A percentile compares a stretch with the other conserved stretches of the same genome.
phyloP scores from a whole-genome alignment of 208 protist genomes.

The Trypanosoma avium region DNA sequence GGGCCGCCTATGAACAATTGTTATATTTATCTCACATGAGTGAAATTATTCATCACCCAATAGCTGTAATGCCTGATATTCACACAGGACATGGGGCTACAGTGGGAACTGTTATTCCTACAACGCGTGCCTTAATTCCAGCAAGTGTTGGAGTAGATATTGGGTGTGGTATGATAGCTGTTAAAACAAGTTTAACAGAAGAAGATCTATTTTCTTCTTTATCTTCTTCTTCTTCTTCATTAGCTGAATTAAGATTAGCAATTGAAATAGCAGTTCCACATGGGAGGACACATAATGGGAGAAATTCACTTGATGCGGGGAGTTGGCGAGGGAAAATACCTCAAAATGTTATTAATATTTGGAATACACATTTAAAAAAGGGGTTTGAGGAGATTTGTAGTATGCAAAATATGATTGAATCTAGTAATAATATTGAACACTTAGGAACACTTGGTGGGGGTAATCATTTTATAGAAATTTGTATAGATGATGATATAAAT shows the following conservation, averaged over 20 bases:
- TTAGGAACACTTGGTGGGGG: constrained; percentile 88
- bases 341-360: constrained; percentile 42
- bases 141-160: constrained; percentile 90
- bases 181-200: constrained; percentile 61
- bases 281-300: constrained; percentile 72
- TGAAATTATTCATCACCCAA: constrained; percentile 57
- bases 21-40: constrained; percentile 48
- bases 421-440: constrained; percentile 81
- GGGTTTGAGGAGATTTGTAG: constrained; percentile 68
- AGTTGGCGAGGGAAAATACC: constrained; percentile 62
- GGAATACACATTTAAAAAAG: constrained; percentile 53
- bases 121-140: constrained; percentile 76
- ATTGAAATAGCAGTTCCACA: constrained; percentile 83
- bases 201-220: constrained; percentile 67
- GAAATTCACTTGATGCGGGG: constrained; percentile 50
- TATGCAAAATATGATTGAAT: constrained; percentile 41
- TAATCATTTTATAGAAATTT: constrained; percentile 93
- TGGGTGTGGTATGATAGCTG: constrained; percentile 90
- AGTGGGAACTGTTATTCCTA: constrained; percentile 87
- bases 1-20: constrained; percentile 54
- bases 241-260: constrained; percentile 60
- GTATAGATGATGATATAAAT: constrained; percentile 57
- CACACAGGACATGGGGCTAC: constrained; percentile 83
- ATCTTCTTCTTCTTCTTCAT: constrained; percentile 41
- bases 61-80: constrained; percentile 90